Evolutionary conservation across 345 rosid species (phyloP), one percentile per base, ranked within the genome.

Genomic region (Lepidium aucheri): DNA sequence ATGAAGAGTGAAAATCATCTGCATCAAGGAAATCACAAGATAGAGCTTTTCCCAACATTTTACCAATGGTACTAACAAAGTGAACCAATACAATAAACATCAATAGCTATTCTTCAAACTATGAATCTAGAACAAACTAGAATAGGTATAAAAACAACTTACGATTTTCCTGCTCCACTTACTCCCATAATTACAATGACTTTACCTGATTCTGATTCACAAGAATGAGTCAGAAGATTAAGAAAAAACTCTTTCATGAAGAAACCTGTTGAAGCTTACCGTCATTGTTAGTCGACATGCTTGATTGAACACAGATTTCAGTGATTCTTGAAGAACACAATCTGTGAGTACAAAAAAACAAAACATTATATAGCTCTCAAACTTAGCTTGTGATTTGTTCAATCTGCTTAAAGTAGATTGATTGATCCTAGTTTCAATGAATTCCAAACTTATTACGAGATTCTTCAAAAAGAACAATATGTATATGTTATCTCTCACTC

Each of bases 91-190:
- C 6, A 0, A 52, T n/a, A 26, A 60, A 1, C 14, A 56, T 38
- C 36, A 18, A 38, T 26, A 6, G 14, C 8, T 28, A n/a, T 7
- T 64, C 36, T 18, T 54, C 6, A n/a, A 70, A 42, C 34, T 51
- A 9, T 30, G 1, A 11, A 18, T 53, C 22, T 17, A 28, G 26
- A 8, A 30, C 6, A 5, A 47, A 68, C 6, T 39, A 46, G 14
- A 40, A 41, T 18, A 51, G 10, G 26, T 5, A 20, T 40, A 45
- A 17, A 28, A 40, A 0, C 1, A 51, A 63, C 91, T 79, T 72
- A 84, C 92, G 92, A 86, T 80, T 86, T 89, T 7, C 96, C 96
- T 43, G 88, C 74, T 11, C 93, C 96, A 34, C 81, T 78, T 14
- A 89, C 96, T 9, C 96, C 96, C 93, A 89, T 89, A 17, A 89